Evolutionary conservation across 2,329 filamentous ascomycete species (phyloP).

Genomic region (Colletotrichum truncatum): DNA sequence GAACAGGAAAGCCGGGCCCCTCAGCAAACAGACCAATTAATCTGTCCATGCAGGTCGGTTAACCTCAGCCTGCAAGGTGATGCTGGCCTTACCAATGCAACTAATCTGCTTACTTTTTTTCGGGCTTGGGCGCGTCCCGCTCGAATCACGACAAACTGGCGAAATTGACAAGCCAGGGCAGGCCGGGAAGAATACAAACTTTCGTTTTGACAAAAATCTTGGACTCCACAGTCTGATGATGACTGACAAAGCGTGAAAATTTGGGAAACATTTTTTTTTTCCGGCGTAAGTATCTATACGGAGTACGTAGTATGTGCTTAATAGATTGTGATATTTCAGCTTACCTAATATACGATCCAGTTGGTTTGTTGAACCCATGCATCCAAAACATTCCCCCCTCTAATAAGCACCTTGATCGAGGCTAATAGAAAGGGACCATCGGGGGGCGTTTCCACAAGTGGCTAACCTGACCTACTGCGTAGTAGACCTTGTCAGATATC

Average conservation of each 20-base stretch:
- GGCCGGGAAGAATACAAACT: conserved; percentile 8
- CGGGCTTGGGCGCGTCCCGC: conserved; percentile 1
- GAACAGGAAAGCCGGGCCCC: not conserved
- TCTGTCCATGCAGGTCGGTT: not conserved
- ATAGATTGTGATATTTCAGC: too few relatives aligned
- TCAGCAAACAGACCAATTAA: not conserved
- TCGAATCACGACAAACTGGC: conserved; percentile 14
- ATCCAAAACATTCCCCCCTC: not conserved
- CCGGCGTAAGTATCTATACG: too few relatives aligned
- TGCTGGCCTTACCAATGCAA: not conserved
- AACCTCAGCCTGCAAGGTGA: conserved; percentile 4
- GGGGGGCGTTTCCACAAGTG: conserved; percentile 7
- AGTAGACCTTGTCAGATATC: not conserved
- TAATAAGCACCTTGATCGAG: conserved; percentile 1
- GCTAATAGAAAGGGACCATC: conserved; percentile 6
- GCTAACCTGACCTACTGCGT: too few relatives aligned
- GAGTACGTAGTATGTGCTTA: too few relatives aligned
- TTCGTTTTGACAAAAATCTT: not conserved
- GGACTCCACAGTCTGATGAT: not conserved
- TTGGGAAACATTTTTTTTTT: too few relatives aligned
- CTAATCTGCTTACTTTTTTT: conserved; percentile 6
- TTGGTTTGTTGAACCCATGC: not conserved
- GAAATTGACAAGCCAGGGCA: conserved; percentile 20
- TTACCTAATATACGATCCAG: not conserved
- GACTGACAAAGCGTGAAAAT: not conserved